Evolutionary conservation across 2,329 filamentous ascomycete genomes (phyloP).

Genomic region (Fusarium abutilonis): DNA sequence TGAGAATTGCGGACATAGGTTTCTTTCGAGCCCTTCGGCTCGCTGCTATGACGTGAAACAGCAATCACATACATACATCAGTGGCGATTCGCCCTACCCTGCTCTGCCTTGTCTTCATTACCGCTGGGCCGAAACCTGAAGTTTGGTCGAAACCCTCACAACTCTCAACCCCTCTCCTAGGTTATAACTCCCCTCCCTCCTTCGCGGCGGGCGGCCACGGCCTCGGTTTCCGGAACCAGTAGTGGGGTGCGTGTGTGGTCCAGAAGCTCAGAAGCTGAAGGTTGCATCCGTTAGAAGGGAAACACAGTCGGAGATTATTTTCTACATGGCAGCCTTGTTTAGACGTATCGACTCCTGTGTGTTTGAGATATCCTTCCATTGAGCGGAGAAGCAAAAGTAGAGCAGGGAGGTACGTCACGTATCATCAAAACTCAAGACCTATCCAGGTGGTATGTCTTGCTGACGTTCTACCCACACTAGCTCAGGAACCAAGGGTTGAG

Average conservation of each 20-base stretch:
- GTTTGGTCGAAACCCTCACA: conserved; percentile 12
- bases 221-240: conserved; percentile 39
- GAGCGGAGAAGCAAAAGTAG: neutral
- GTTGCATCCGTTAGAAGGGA: conserved; percentile 30
- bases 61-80: neutral
- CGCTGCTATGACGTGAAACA: conserved; percentile 10
- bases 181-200: neutral
- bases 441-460: conserved; percentile 5
- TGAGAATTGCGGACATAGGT: conserved; percentile 6
- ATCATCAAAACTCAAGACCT: neutral
- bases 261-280: conserved; percentile 13
- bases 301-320: conserved; percentile 39
- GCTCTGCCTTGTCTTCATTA: conserved; percentile 4
- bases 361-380: conserved; percentile 1
- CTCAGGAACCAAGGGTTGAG: conserved; percentile 28
- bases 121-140: conserved; percentile 11
- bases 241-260: conserved; percentile 39
- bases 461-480: conserved; percentile 26
- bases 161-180: neutral
- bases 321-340: neutral
- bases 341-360: neutral
- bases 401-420: conserved; percentile 2
- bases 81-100: neutral
- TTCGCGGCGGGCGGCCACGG: conserved; percentile 22
- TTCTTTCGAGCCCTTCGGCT: conserved; percentile 5